These are phyloP conservation scores for Dryas octopetala DNA, from an alignment of 306 rosid species.

Conservation along the genomic window DNA sequence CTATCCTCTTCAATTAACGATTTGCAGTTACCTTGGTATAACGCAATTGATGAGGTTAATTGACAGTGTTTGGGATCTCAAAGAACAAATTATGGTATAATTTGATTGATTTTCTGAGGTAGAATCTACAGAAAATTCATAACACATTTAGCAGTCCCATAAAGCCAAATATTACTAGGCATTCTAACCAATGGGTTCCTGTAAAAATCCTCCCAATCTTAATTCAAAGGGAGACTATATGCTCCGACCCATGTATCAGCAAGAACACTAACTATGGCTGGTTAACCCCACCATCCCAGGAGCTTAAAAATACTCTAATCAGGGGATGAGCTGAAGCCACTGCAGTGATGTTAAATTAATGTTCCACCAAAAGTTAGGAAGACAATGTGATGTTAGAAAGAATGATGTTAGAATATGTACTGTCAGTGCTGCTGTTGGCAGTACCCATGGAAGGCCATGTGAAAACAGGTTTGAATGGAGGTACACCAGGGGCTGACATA, in stretches of 20 bases:
- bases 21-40: background rate
- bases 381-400: slow-evolving; percentile 18
- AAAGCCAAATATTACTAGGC: background rate
- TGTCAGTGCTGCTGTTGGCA: slow-evolving; percentile 25
- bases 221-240: background rate
- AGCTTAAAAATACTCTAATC: background rate
- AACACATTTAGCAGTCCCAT: background rate
- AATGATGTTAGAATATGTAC: slow-evolving; percentile 16
- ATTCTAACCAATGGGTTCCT: slow-evolving; percentile 5
- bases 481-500: slow-evolving; percentile 34
- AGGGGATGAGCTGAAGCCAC: slow-evolving; percentile 4
- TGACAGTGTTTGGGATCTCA: background rate
- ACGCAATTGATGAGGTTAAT: background rate
- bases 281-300: background rate
- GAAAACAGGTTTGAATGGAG: slow-evolving; percentile 47
- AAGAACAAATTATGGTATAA: background rate
- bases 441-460: slow-evolving; percentile 42
- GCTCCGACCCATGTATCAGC: background rate
- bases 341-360: background rate
- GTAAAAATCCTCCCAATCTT: background rate
- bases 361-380: background rate
- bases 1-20: background rate
- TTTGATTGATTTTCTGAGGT: background rate
- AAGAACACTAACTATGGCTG: background rate
- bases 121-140: slow-evolving; percentile 1